Evolutionary conservation across 2,329 filamentous ascomycete genomes (phyloP), one percentile per base, ranked within the genome.

Genomic region (Neofusicoccum sp.): DNA sequence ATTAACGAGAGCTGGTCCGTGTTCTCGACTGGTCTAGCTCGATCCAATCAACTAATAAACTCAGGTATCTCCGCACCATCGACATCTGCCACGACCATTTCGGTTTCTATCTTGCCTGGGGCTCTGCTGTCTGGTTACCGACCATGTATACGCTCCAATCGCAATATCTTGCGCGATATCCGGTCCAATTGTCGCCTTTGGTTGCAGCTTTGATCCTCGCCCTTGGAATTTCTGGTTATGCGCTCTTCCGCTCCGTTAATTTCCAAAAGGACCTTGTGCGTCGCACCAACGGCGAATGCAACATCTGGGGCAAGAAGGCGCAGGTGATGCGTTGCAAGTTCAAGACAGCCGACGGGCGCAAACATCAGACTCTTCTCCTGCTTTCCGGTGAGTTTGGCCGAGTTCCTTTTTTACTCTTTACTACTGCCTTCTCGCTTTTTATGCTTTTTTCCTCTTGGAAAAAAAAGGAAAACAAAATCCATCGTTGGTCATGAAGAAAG

Each of bases 131-230:
- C 14, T 82, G 78, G 70, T 70, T 83, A 2, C 80, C 81, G 0
- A 74, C 72, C 0, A 76, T 79, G 29, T 83, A 83, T 66, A 83
- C 81, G 0, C 73, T 82, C 0, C 81, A 83, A 64, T 75, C 76
- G 0, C 81, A 83, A 64, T 83, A 81, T 56, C 71, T 83, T 1
- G 78, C 79, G 2, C 68, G 71, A 1, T 78, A 82, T 61, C 80
- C 80, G 37, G 49, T 77, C 56, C 56, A 69, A 54, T 54, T 78
- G 39, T 56, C 71, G n/a, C 14, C 52, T n/a, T 22, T 72, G 1
- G 54, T 64, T 7, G 75, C 73, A 2, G 37, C 67, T 3, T 64
- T 65, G 16, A 67, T 78, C 33, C 65, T 78, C 16, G 22, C 59
- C 7, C 66, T 71, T 16, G 77, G 77, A 49, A 22, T 77, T 48